These are phyloP conservation scores for Tanacetum coccineum DNA, from an alignment of 129 eudicot genomes.

Conservation along the genomic window DNA sequence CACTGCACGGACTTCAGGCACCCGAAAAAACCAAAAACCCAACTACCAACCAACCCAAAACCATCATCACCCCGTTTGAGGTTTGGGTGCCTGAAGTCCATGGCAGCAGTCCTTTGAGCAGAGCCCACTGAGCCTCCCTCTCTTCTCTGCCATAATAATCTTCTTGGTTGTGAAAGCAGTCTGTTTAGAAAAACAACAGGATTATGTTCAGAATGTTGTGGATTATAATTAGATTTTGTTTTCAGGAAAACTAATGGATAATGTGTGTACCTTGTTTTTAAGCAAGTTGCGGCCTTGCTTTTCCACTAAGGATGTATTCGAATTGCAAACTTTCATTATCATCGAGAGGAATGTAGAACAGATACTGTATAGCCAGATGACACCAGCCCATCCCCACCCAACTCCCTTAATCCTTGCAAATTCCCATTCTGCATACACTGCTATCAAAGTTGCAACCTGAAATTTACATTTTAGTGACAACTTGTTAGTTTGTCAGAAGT, in stretches of 20 bases:
- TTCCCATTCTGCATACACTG: constrained; percentile 90
- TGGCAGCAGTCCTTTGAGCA: constrained; percentile 94
- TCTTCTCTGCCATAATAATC: constrained; percentile 93
- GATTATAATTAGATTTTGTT: background rate
- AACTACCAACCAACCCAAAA: too few relatives aligned
- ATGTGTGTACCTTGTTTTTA: constrained; percentile 66
- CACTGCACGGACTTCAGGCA: constrained; percentile 86
- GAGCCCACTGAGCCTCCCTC: constrained; percentile 99
- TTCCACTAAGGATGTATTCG: constrained; percentile 79
- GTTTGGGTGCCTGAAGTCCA: constrained; percentile 84
- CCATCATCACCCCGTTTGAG: too few relatives aligned
- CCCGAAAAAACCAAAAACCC: too few relatives aligned
- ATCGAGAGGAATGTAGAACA: constrained; percentile 82
- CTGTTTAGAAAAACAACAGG: constrained; percentile 36
- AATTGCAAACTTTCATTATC: constrained; percentile 66
- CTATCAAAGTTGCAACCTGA: constrained; percentile 86
- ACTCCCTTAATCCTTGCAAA: constrained; percentile 82
- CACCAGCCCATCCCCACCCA: constrained; percentile 99
- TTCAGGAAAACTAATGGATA: background rate
- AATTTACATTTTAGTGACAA: background rate
- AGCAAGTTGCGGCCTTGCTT: constrained; percentile 85
- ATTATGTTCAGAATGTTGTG: background rate
- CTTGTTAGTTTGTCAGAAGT: background rate
- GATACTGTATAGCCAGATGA: constrained; percentile 80
- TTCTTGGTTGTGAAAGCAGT: constrained; percentile 97